These are phyloP conservation scores for Solanum dulcamara DNA, from an alignment of 257 asterid genomes.

Conservation along the genomic window DNA sequence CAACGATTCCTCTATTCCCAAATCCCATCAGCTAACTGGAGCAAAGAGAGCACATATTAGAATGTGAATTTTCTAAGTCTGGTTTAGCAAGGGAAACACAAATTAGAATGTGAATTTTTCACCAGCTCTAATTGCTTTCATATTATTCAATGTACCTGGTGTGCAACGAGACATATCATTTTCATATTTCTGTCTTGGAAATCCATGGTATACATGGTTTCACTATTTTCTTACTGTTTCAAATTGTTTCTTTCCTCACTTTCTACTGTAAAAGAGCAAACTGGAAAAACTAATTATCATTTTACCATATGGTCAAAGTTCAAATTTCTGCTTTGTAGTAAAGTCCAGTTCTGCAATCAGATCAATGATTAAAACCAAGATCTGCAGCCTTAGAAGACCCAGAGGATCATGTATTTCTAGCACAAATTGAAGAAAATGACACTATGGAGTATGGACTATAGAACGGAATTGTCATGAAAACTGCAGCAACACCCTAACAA, in stretches of 20 bases:
- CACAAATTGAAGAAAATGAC: neutral
- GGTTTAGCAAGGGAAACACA: neutral
- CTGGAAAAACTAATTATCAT: neutral
- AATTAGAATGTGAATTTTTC: neutral
- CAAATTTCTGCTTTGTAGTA: neutral
- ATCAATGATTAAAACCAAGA: neutral
- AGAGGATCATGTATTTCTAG: neutral
- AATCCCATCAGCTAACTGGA: conserved; percentile 53
- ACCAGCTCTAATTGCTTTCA: neutral
- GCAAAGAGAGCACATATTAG: neutral
- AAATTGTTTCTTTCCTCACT: neutral
- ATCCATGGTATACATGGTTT: neutral
- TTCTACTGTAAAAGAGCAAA: neutral
- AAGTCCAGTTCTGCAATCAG: neutral
- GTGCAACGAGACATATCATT: neutral
- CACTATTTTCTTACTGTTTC: neutral
- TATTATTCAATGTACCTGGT: neutral
- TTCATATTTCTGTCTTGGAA: neutral
- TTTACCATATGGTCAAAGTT: neutral
- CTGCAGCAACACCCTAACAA: neutral
- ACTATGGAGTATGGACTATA: neutral
- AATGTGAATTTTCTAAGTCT: neutral
- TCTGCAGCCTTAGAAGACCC: neutral
- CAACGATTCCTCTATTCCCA: conserved; percentile 64
- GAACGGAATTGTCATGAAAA: neutral